Evolutionary conservation across 768 basidiomycete species (phyloP).

Genomic region (Leucogyrophana mollusca): DNA sequence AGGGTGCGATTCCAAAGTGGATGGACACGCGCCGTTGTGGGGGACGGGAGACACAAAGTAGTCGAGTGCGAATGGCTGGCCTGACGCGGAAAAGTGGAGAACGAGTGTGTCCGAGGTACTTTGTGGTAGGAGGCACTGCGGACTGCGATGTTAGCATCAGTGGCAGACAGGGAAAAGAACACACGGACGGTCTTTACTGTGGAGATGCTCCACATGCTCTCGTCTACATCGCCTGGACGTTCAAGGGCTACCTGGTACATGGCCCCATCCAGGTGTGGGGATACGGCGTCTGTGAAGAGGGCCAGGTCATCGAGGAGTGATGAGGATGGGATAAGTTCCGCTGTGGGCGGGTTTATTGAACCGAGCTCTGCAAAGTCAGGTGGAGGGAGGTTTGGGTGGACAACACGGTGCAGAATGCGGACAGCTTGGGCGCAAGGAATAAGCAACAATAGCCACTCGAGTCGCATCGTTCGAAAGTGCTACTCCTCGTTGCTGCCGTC

Average conservation of each 20-base stretch:
- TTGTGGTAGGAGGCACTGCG: slow-evolving; percentile 66
- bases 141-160: slow-evolving; percentile 2
- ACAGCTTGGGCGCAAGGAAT: neutral
- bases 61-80: slow-evolving; percentile 62
- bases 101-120: slow-evolving; percentile 54
- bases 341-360: slow-evolving; percentile 26
- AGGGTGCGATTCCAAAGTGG: slow-evolving; percentile 16
- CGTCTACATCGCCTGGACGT: slow-evolving; percentile 40
- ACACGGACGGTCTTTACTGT: slow-evolving; percentile 45
- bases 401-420: slow-evolving; percentile 24
- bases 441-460: too few species aligned
- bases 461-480: too few species aligned
- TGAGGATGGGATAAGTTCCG: slow-evolving; percentile 36
- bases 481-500: too few species aligned
- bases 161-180: slow-evolving; percentile 52
- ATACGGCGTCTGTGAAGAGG: slow-evolving; percentile 39
- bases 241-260: slow-evolving; percentile 74
- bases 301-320: slow-evolving; percentile 46
- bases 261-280: slow-evolving; percentile 38
- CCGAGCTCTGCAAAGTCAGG: slow-evolving; percentile 24
- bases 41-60: slow-evolving; percentile 70
- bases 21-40: slow-evolving; percentile 67
- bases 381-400: slow-evolving; percentile 29
- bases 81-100: slow-evolving; percentile 49
- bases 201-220: slow-evolving; percentile 28